Base-by-base conservation (phyloP, 441 rosid genomes). In the Raphanus hybrid region DNA sequence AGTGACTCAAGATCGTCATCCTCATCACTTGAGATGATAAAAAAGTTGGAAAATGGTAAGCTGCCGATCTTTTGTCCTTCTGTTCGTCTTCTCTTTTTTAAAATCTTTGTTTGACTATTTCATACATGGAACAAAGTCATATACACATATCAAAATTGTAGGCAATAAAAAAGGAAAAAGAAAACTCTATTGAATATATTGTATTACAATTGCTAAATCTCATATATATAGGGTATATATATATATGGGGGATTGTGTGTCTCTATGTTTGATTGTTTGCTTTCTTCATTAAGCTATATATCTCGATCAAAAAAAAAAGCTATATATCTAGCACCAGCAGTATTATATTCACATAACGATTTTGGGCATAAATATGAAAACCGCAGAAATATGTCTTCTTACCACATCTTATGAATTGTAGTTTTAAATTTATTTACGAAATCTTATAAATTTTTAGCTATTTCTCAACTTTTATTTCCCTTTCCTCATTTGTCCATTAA, bases 1-100 rank as follows among this genome's bases (percentile, higher is more conserved):
- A 50, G 43, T 35, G 55, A 61, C 41, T 65, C 71, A 0, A 48
- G 34, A 61, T 61, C 58, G 23, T 32, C 48, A 16, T 58, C 71
- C 16, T 32, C 66, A 41, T 27, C 78, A 7, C 69, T 69, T 69
- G 73, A 48, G 18, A 68, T 59, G 27, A 26, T 34, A n/a, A 70
- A 37, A 23, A 76, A 37, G 27, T 16, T 70, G 34, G 70, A 64
- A 62, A 69, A 8, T 54, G 39, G 80, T 76, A 64, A 70, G 75
- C 64, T 69, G 45, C 65, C 32, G 0, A 29, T 50, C 3, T 75
- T 23, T 32, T 32, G 3, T 43, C 41, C 58, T 11, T 23, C n/a
- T 20, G 6, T 3, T 58, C 23, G 14, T 23, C 8, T 18, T 18
- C 18, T 9, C 12, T 45, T 0, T 1, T 4, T 0, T 2, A 3